Evolutionary conservation across 176 grass and related monocot species (phyloP).

Genomic region (Aegilops sharonensis): DNA sequence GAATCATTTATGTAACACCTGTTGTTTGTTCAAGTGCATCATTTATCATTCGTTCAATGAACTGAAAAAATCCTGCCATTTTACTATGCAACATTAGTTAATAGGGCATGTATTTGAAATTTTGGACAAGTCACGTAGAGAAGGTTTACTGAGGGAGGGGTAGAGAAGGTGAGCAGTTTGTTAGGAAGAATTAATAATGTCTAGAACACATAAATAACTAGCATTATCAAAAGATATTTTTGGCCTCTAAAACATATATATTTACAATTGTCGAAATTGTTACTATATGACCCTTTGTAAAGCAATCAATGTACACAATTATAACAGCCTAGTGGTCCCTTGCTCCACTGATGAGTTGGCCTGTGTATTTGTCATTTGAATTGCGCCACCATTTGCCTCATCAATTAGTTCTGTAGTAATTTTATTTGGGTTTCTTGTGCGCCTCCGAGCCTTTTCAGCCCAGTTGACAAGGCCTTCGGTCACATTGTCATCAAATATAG

Average conservation of each 20-base stretch:
- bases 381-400: background rate
- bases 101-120: too few relatives aligned
- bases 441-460: slow-evolving; percentile 40
- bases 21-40: too few relatives aligned
- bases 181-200: background rate
- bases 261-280: background rate
- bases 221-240: background rate
- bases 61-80: too few relatives aligned
- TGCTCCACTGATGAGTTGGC: slow-evolving; percentile 6
- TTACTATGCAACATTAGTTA: too few relatives aligned
- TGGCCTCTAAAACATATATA: background rate
- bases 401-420: background rate
- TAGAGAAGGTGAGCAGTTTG: background rate
- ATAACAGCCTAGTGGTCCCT: slow-evolving; percentile 35
- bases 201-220: background rate
- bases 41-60: too few relatives aligned
- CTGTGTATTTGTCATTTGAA: slow-evolving; percentile 38
- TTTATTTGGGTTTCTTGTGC: background rate
- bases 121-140: too few relatives aligned
- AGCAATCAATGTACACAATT: background rate
- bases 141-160: background rate
- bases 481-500: slow-evolving; percentile 71
- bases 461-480: slow-evolving; percentile 45
- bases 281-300: background rate
- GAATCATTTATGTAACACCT: too few relatives aligned